A percentile compares a stretch with the other conserved stretches of the same genome.
Evolutionary conservation across 768 basidiomycete species (phyloP).

Genomic region (Mycena latifolia): DNA sequence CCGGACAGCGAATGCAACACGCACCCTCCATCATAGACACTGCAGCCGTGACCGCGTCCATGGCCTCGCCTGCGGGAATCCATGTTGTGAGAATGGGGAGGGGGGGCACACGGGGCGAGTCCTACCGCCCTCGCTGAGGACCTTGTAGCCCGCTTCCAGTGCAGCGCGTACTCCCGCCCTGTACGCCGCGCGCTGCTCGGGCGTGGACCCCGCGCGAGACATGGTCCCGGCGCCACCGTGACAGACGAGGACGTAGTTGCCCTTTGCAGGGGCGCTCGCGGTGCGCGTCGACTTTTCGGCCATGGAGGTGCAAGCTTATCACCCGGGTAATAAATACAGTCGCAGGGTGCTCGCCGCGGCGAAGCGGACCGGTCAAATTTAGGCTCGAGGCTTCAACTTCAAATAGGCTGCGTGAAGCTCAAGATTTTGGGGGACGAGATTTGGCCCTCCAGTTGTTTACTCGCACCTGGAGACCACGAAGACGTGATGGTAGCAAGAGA

Average conservation of each 20-base stretch:
- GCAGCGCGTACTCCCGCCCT: conserved; percentile 66
- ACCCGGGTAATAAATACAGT: neutral
- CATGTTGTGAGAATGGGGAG: neutral
- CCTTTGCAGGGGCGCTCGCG: neutral
- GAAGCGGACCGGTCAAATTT: no score
- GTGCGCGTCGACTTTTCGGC: conserved; percentile 15
- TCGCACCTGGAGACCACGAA: no score
- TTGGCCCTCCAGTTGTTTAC: no score
- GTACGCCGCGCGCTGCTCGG: conserved; percentile 70
- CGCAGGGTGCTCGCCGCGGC: conserved; percentile 13
- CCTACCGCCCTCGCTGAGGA: conserved; percentile 64
- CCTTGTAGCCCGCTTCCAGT: conserved; percentile 70
- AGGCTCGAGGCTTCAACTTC: no score
- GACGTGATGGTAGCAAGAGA: no score
- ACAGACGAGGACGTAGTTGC: conserved; percentile 64
- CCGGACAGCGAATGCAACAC: conserved; percentile 11
- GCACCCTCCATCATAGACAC: conserved; percentile 80
- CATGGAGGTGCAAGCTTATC: conserved; percentile 15
- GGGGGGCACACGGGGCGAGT: no score
- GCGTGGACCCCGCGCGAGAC: conserved; percentile 66
- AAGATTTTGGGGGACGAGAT: no score
- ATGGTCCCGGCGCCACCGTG: conserved; percentile 88
- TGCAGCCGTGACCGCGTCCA: conserved; percentile 85
- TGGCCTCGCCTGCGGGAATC: conserved; percentile 70
- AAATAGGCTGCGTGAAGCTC: no score